Evolutionary conservation across 192 early-diverging fungal genomes (phyloP).

Genomic region (Umbelopsis vinacea): DNA sequence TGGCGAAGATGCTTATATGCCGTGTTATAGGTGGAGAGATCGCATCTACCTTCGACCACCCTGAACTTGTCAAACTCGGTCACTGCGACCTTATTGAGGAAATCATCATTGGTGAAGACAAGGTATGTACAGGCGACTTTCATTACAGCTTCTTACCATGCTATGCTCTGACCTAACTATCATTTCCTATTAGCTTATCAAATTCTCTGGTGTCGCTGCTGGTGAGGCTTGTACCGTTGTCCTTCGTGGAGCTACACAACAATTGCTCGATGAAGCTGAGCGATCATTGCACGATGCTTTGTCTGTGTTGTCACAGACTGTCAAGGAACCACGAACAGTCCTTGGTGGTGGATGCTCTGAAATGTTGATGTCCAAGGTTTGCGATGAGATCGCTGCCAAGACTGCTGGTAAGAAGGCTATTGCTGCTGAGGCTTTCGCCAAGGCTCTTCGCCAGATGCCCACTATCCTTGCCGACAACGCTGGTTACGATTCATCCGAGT

Average conservation of each 20-base stretch:
- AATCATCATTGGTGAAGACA: constrained; percentile 98
- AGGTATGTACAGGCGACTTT: constrained; percentile 9
- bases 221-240: constrained; percentile 99
- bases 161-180: not conserved
- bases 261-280: constrained; percentile 97
- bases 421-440: constrained; percentile 94
- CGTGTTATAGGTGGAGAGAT: constrained; percentile 82
- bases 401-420: constrained; percentile 96
- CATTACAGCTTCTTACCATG: not conserved
- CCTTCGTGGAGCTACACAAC: constrained; percentile 91
- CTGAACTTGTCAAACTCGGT: constrained; percentile 93
- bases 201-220: constrained; percentile 94
- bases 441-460: constrained; percentile 94
- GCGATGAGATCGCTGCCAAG: constrained; percentile 89
- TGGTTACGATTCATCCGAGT: constrained; percentile 92
- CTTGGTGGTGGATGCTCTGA: constrained; percentile 97
- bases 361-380: constrained; percentile 97
- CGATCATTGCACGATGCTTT: constrained; percentile 97
- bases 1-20: not conserved
- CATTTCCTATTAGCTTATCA: constrained; percentile 69
- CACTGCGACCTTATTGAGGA: constrained; percentile 97
- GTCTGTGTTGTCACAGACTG: constrained; percentile 93
- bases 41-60: constrained; percentile 97
- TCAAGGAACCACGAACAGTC: constrained; percentile 91
- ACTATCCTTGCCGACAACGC: constrained; percentile 98